A percentile compares a stretch with the other conserved stretches of the same genome.
phyloP scores from a whole-genome alignment of 2,329 filamentous ascomycete genomes.

The Amesomyces nigricolor region DNA sequence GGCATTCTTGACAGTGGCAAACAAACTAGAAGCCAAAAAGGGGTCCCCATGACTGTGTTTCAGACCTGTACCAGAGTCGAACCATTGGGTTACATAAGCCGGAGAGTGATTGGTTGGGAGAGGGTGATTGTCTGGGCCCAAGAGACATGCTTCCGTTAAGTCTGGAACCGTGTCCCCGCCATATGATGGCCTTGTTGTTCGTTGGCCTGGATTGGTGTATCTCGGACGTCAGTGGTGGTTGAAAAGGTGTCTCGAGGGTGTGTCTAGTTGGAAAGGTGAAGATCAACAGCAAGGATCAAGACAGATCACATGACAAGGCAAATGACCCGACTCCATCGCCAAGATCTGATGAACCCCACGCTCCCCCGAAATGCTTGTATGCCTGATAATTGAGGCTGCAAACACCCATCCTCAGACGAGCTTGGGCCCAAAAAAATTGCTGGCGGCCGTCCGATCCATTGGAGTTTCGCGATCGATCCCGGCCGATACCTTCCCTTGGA shows the following conservation, averaged over 20 bases:
- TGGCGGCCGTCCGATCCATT: slow-evolving; percentile 8
- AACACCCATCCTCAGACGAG: slow-evolving; percentile 1
- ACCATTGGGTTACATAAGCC: slow-evolving; percentile 29
- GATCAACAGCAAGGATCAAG: background rate
- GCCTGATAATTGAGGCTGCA: slow-evolving; percentile 15
- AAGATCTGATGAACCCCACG: background rate
- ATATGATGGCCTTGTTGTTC: too few relatives aligned
- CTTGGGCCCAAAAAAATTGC: slow-evolving; percentile 24
- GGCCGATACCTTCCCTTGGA: slow-evolving; percentile 4
- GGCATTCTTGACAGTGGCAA: background rate
- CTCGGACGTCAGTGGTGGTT: too few relatives aligned
- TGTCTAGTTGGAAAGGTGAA: background rate
- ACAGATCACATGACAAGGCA: slow-evolving; percentile 3
- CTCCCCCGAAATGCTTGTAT: background rate
- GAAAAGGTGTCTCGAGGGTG: background rate
- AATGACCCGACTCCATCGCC: background rate
- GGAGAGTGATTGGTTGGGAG: slow-evolving; percentile 10
- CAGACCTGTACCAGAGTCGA: slow-evolving; percentile 42
- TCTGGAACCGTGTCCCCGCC: too few relatives aligned
- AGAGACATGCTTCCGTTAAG: background rate
- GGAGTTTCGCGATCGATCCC: background rate
- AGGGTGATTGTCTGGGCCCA: background rate
- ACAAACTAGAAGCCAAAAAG: background rate
- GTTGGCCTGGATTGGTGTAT: too few relatives aligned
- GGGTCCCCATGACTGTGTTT: slow-evolving; percentile 34